A percentile compares a stretch with the other conserved stretches of the same genome.
Conservation (phyloP, 75 land plant genomes). For the Ceratopteris richardii region DNA sequence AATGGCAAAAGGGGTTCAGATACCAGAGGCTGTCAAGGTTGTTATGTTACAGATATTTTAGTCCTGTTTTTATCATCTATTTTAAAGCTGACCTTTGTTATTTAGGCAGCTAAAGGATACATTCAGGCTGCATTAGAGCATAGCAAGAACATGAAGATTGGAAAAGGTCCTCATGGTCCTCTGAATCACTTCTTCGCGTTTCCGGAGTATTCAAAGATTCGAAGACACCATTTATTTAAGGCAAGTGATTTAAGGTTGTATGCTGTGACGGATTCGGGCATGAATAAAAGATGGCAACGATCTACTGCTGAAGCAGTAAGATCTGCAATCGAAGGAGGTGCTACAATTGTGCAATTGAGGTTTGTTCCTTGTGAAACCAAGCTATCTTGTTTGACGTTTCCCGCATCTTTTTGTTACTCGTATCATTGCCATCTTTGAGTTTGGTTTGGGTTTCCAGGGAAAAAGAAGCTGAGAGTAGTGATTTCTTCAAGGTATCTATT, state of each 20-base stretch:
- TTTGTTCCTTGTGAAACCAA: constrained; percentile 23
- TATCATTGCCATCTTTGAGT: not conserved
- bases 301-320: constrained; percentile 72
- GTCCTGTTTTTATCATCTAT: not conserved
- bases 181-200: constrained; percentile 64
- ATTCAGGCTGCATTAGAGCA: constrained; percentile 50
- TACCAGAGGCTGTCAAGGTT: constrained; percentile 66
- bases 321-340: constrained; percentile 88
- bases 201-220: constrained; percentile 2
- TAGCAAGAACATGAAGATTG: constrained; percentile 53
- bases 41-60: not conserved
- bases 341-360: constrained; percentile 88
- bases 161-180: constrained; percentile 81
- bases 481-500: constrained; percentile 51
- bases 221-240: constrained; percentile 22
- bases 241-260: constrained; percentile 59
- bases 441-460: constrained; percentile 45
- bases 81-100: not conserved
- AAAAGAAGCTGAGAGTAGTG: constrained; percentile 72
- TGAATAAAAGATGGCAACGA: constrained; percentile 87
- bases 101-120: constrained; percentile 69
- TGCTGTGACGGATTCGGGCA: constrained; percentile 85
- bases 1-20: constrained; percentile 70
- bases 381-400: not conserved
- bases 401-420: too few species aligned